These are phyloP conservation scores for Biscogniauxia mediterranea DNA, from an alignment of 2,329 filamentous ascomycete genomes.

Conservation along the genomic window DNA sequence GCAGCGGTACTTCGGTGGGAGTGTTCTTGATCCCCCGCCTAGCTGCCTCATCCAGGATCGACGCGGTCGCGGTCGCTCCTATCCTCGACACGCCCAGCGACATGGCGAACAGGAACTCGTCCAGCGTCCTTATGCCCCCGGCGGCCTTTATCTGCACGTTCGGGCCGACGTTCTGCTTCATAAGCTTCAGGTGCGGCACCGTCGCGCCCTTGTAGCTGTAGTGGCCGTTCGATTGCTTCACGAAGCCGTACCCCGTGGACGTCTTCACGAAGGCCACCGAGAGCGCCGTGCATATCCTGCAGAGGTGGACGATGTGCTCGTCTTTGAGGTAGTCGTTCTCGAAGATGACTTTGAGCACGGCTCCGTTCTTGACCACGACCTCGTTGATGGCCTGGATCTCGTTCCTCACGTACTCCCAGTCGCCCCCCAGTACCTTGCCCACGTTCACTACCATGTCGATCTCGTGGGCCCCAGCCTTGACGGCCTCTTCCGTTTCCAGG, in stretches of 20 bases:
- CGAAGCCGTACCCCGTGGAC: constrained; percentile 59
- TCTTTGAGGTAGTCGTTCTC: constrained; percentile 57
- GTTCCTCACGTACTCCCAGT: constrained; percentile 55
- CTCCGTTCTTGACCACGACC: constrained; percentile 42
- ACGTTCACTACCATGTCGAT: constrained; percentile 63
- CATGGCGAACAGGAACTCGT: constrained; percentile 55
- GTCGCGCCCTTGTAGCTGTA: constrained; percentile 57
- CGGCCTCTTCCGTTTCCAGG: constrained; percentile 49
- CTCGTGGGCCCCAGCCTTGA: constrained; percentile 48
- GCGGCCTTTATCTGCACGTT: constrained; percentile 57
- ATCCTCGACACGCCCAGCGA: constrained; percentile 53
- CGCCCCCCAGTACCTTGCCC: constrained; percentile 53
- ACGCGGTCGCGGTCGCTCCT: constrained; percentile 53
- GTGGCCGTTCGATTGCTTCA: constrained; percentile 49
- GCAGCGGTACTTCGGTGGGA: constrained; percentile 9
- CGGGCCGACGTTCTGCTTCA: constrained; percentile 44
- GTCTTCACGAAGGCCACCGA: constrained; percentile 60
- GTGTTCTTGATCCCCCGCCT: constrained; percentile 32
- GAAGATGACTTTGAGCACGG: constrained; percentile 59
- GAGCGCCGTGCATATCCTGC: constrained; percentile 51
- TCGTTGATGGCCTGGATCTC: constrained; percentile 53
- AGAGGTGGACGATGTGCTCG: constrained; percentile 50
- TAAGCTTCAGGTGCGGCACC: constrained; percentile 49
- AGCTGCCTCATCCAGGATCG: constrained; percentile 54
- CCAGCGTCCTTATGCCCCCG: constrained; percentile 54